Evolutionary conservation across 805 yeast genomes (phyloP), one percentile per base, ranked within the genome.

Genomic region (Spathaspora arborariae): DNA sequence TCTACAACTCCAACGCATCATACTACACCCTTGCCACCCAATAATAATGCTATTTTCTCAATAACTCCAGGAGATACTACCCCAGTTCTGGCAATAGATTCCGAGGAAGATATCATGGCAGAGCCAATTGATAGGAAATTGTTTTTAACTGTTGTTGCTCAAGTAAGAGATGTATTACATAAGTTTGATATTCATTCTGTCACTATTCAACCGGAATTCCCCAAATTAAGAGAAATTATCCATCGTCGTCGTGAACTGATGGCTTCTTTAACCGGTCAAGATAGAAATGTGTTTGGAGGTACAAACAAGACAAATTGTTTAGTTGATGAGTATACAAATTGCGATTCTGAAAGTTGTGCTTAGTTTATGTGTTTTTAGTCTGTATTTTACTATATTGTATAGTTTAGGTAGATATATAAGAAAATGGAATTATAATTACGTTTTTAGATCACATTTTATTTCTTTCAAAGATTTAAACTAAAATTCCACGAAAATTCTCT

Each of bases 201-300:
- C 16, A 92, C 99, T 1, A 91, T 94, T 43, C 99, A 92, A 67
- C 99, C 99, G 0, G 99, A 92, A 68, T 94, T 92, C 58, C 62
- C 67, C 22, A 44, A 35, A 18, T 39, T 30, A 24, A 15, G 24
- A 19, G 24, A 37, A 19, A 20, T 20, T 20, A 20, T 30, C 22
- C 52, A 44, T 33, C 49, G 40, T 18, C 35, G 18, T 35, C 20
- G 42, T 37, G 21, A 46, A 5, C 33, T 46, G 39, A 38, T 52
- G 42, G 20, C 50, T 20, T 43, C 13, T 5, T 9, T 22, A 7
- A 26, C 16, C 3, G 30, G 30, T 13, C 16, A 33, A 16, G 22
- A 18, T 20, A 20, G 24, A 8, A 56, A 58, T 49, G 56, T 62
- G 19, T 70, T 61, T 42, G 74, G 73, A 3, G 64, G 63, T 15